phyloP scores from a whole-genome alignment of 2,329 filamentous ascomycete genomes.

The Pyrenophora teres region DNA sequence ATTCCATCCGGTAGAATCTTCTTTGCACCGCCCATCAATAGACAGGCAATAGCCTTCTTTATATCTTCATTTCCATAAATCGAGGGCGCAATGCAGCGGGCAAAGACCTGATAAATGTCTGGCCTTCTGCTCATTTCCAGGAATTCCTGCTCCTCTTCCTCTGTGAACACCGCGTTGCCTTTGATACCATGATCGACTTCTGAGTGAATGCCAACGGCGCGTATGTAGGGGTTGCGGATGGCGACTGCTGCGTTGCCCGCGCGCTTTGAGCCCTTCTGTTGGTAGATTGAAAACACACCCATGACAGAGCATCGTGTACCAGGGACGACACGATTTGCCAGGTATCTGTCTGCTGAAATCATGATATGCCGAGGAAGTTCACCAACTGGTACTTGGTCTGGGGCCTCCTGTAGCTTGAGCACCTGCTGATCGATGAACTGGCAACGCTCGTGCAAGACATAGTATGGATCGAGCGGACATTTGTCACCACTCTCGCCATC shows the following conservation, averaged over 20 bases:
- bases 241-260: conserved; percentile 80
- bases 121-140: conserved; percentile 85
- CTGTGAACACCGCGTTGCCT: conserved; percentile 80
- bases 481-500: conserved; percentile 71
- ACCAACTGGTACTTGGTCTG: conserved; percentile 95
- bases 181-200: conserved; percentile 89
- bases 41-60: conserved; percentile 94
- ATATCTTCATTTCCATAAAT: conserved; percentile 97
- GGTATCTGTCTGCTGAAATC: conserved; percentile 92
- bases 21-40: conserved; percentile 92
- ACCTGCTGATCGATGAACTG: conserved; percentile 97
- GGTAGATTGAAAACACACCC: conserved; percentile 98
- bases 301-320: conserved; percentile 93
- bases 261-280: conserved; percentile 84
- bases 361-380: conserved; percentile 93
- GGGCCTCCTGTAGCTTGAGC: conserved; percentile 95
- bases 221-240: conserved; percentile 91
- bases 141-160: conserved; percentile 98
- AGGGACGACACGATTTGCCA: conserved; percentile 94
- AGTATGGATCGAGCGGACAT: conserved; percentile 94
- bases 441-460: conserved; percentile 91
- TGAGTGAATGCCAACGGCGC: conserved; percentile 88
- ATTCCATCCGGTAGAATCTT: conserved; percentile 98
- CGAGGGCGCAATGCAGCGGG: conserved; percentile 91
- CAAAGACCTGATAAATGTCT: conserved; percentile 89